Evolutionary conservation across 768 basidiomycete species (phyloP).

Genomic region (Hirschioporus abietinus): DNA sequence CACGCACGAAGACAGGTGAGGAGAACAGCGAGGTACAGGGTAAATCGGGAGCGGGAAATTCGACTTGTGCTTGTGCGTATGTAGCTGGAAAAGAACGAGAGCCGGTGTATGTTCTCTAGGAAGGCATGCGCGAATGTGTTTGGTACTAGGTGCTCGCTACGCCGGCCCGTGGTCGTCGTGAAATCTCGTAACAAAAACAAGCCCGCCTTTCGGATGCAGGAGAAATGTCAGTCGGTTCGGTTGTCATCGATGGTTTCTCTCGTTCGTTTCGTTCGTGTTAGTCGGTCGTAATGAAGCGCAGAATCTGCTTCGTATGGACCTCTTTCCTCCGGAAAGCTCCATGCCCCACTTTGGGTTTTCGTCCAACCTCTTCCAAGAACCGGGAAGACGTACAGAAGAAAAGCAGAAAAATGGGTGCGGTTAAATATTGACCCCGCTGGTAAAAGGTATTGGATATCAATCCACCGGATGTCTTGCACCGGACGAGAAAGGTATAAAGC

Average conservation of each 20-base stretch:
- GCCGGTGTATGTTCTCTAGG: not conserved
- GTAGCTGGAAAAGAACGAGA: not conserved
- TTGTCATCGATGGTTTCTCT: too few species aligned
- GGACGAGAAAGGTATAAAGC: not conserved
- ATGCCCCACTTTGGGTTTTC: not conserved
- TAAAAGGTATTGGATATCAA: not conserved
- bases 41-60: not conserved
- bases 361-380: not conserved
- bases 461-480: not conserved
- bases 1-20: not conserved
- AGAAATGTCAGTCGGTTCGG: not conserved
- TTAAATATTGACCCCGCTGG: not conserved
- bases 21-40: not conserved
- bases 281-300: not conserved
- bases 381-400: not conserved
- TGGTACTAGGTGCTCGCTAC: not conserved
- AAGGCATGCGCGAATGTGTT: not conserved
- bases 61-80: not conserved
- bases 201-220: not conserved
- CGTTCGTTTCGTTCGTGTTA: not conserved
- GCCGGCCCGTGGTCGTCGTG: not conserved
- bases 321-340: not conserved
- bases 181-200: not conserved
- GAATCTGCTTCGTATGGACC: not conserved
- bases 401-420: not conserved